Base-by-base conservation (phyloP, 2,329 filamentous ascomycete genomes). In the Gliomastix tumulicola region DNA sequence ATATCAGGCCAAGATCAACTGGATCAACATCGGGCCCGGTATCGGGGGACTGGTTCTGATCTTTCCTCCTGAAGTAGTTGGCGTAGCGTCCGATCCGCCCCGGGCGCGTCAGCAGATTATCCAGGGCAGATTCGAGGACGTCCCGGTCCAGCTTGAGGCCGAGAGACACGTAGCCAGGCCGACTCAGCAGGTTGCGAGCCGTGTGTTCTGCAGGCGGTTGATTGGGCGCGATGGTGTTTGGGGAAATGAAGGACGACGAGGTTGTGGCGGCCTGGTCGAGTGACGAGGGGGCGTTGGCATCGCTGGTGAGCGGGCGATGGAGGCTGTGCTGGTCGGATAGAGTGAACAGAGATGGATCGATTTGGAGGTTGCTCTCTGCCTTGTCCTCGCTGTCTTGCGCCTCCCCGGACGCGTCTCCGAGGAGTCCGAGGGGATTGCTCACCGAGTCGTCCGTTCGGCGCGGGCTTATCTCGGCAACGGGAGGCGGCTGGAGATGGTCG, bases 11-110 rank as follows among this genome's bases (percentile, higher is more conserved):
- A 19, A 34, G 32, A 34, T 34, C 32, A 16, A 34, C 32, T 7
- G 32, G 32, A 16, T 34, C 32, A 34, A 34, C 16, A 34, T 34
- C 32, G 7, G 32, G 32, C 9, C 32, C 32, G 7, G 32, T 34
- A 21, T 34, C 32, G 9, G 11, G 32, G 15, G 32, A 8, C 7
- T 21, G 32, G 9, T 34, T 34, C 8, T 18, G 8, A 16, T 34
- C 11, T 17, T 7, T 16, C 11, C 11, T 21, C 19, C 20, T 34
- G 32, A 34, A 34, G 19, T 34, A 34, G 19, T 34, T 34, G 7
- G 32, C 32, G 20, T 34, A 34, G 8, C 13, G 19, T 16, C 15
- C 19, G 11, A 19, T 21, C 7, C 15, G 7, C 9, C 32, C 19
- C 10, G 16, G 11, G 10, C 32, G 32, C 7, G 15, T 19, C 8